A percentile compares a stretch with the other conserved stretches of the same genome.
These are phyloP conservation scores for Diaporthe aspalathi DNA, from an alignment of 2,329 filamentous ascomycete species.

Conservation along the genomic window DNA sequence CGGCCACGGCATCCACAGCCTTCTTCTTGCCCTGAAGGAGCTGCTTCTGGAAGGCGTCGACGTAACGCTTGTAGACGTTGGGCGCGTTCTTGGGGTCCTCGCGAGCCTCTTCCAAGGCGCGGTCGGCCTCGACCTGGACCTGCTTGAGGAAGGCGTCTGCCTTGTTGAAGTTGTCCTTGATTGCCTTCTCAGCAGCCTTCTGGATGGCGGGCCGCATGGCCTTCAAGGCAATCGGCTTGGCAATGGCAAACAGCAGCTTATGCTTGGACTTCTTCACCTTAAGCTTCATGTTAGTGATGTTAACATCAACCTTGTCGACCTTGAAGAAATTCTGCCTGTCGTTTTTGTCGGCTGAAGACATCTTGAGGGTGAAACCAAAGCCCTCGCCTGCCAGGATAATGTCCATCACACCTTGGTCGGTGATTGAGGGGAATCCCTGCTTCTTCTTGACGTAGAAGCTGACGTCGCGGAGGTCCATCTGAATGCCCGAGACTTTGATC, in stretches of 20 bases:
- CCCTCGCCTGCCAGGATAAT: slow-evolving; percentile 88
- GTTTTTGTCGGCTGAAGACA: slow-evolving; percentile 81
- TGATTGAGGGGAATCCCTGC: slow-evolving; percentile 88
- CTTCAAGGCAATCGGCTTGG: slow-evolving; percentile 89
- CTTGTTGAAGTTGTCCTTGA: slow-evolving; percentile 83
- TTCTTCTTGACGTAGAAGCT: slow-evolving; percentile 97
- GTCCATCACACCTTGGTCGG: slow-evolving; percentile 88
- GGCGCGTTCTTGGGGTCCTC: slow-evolving; percentile 77
- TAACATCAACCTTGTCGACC: slow-evolving; percentile 87
- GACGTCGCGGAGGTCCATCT: slow-evolving; percentile 92
- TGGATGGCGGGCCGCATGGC: slow-evolving; percentile 85
- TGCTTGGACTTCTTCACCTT: slow-evolving; percentile 96
- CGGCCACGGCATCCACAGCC: slow-evolving; percentile 68
- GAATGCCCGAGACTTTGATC: slow-evolving; percentile 87
- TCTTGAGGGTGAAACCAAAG: slow-evolving; percentile 90
- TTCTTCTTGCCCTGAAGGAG: slow-evolving; percentile 82
- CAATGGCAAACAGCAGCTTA: slow-evolving; percentile 86
- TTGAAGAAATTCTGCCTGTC: slow-evolving; percentile 92
- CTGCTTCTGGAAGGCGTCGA: slow-evolving; percentile 78
- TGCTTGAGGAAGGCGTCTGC: slow-evolving; percentile 79
- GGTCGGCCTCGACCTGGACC: slow-evolving; percentile 86
- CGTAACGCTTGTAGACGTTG: slow-evolving; percentile 90
- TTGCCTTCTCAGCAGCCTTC: slow-evolving; percentile 89
- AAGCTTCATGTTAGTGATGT: slow-evolving; percentile 84
- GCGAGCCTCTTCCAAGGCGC: slow-evolving; percentile 73